phyloP scores from a whole-genome alignment of 1,139 yeast genomes.

The Candida sp. region DNA sequence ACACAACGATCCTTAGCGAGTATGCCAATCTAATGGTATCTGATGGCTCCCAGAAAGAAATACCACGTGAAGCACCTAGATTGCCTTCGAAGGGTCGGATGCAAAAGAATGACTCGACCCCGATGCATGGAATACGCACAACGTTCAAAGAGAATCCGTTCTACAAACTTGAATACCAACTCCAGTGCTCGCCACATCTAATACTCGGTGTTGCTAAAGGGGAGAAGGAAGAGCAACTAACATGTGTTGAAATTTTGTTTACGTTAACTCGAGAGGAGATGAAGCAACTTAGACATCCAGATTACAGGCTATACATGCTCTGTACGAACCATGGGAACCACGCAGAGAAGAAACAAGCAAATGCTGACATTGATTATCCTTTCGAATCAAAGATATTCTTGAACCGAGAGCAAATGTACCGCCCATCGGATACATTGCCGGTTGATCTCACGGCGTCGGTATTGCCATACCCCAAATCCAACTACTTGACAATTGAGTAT shows the following conservation, averaged over 20 bases:
- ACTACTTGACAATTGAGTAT: conserved; percentile 49
- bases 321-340: conserved; percentile 43
- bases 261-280: conserved; percentile 42
- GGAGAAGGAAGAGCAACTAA: conserved; percentile 20
- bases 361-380: conserved; percentile 59
- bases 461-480: conserved; percentile 33
- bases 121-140: background rate
- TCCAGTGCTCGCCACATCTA: conserved; percentile 48
- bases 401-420: conserved; percentile 43
- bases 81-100: conserved; percentile 22
- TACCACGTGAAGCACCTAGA: conserved; percentile 7
- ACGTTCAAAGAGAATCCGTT: conserved; percentile 38
- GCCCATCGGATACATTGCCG: conserved; percentile 61
- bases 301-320: conserved; percentile 43
- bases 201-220: conserved; percentile 27
- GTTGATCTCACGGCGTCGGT: conserved; percentile 54
- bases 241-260: conserved; percentile 28
- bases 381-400: conserved; percentile 58
- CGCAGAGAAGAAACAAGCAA: conserved; percentile 15
- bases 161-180: conserved; percentile 44
- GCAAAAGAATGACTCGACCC: conserved; percentile 28
- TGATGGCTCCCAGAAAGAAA: conserved; percentile 7
- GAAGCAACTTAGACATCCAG: conserved; percentile 16
- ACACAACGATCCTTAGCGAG: background rate
- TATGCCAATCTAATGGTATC: background rate